Conservation (phyloP, 1,284 basidiomycete genomes). For the Sanghuangporus baumii region DNA sequence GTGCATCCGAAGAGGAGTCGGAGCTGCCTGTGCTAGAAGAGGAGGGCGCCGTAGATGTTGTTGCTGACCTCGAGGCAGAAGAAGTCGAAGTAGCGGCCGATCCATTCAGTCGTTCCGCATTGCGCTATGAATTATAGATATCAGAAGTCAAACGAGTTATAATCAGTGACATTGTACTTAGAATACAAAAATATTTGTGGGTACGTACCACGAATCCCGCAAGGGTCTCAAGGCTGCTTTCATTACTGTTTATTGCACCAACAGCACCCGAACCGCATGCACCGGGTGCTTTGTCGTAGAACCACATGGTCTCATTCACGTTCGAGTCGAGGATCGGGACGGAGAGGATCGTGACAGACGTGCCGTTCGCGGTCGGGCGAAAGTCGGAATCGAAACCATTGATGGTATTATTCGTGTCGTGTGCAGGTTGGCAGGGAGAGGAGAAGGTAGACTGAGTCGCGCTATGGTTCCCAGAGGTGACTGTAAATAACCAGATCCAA, state of each 20-base stretch:
- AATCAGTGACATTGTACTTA: constrained; percentile 5
- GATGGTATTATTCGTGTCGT: constrained; percentile 39
- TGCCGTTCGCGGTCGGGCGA: constrained; percentile 43
- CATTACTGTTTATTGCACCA: constrained; percentile 54
- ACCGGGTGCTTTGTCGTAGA: constrained; percentile 45
- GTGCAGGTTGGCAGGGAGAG: constrained; percentile 43
- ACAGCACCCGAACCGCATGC: constrained; percentile 50
- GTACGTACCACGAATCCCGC: constrained; percentile 45
- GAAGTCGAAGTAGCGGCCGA: constrained; percentile 29
- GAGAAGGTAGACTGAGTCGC: constrained; percentile 51
- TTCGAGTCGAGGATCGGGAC: constrained; percentile 39
- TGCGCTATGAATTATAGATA: constrained; percentile 32
- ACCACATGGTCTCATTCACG: constrained; percentile 48
- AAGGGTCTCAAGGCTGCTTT: constrained; percentile 41
- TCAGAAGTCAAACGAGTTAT: neutral
- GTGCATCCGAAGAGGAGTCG: constrained; percentile 6
- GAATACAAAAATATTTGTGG: neutral
- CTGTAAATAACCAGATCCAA: constrained; percentile 25
- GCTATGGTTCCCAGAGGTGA: constrained; percentile 52
- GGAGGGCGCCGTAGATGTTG: constrained; percentile 8
- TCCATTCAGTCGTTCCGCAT: constrained; percentile 48
- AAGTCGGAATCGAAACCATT: constrained; percentile 55
- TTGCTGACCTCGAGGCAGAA: constrained; percentile 15
- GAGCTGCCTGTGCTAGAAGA: constrained; percentile 17
- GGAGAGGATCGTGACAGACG: constrained; percentile 37